A percentile compares a stretch with the other conserved stretches of the same genome.
phyloP scores from a whole-genome alignment of 192 early-diverging fungal genomes.

The Linnemannia exigua region DNA sequence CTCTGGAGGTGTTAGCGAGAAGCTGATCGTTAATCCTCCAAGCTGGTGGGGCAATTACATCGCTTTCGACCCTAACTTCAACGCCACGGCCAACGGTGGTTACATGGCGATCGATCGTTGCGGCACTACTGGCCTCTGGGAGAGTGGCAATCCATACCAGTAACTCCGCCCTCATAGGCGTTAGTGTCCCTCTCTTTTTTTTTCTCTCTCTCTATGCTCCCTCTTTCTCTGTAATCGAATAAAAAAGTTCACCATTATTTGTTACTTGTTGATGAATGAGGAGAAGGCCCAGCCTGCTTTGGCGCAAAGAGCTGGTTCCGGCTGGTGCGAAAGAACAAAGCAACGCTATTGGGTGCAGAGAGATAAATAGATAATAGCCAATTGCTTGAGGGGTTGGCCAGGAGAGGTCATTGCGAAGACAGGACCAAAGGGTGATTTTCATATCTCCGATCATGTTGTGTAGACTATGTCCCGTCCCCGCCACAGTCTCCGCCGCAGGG shows the following conservation, averaged over 20 bases:
- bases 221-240: neutral
- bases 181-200: too few relatives aligned
- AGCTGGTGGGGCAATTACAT: conserved; percentile 34
- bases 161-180: neutral
- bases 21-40: neutral
- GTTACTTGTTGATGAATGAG: neutral
- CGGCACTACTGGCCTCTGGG: neutral
- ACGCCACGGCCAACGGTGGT: neutral
- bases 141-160: neutral
- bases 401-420: too few relatives aligned
- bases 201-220: neutral
- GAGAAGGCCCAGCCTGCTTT: neutral
- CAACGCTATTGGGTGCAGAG: neutral
- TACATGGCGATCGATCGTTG: conserved; percentile 18
- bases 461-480: neutral
- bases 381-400: neutral
- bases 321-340: neutral
- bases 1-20: conserved; percentile 55
- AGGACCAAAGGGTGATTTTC: neutral
- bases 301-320: too few relatives aligned
- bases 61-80: conserved; percentile 2
- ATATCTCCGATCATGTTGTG: neutral
- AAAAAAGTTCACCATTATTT: neutral
- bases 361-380: neutral
- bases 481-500: neutral